Evolutionary conservation across 257 asterid genomes (phyloP).

Genomic region (Cordia subcordata): DNA sequence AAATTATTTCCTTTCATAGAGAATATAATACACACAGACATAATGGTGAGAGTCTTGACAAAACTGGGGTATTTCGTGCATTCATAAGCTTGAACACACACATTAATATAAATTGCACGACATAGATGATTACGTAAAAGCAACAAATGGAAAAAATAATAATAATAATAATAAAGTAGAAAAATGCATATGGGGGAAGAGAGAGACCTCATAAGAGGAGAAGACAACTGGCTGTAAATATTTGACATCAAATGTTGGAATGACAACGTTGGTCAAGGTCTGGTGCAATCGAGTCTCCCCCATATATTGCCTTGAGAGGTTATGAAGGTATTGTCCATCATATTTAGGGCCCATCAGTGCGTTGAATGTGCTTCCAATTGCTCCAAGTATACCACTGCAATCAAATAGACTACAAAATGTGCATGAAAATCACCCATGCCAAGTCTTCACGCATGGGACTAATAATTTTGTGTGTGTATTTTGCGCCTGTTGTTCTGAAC

Average conservation of each 20-base stretch:
- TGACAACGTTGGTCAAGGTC: slow-evolving; percentile 42
- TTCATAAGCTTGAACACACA: no score
- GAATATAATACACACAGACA: no score
- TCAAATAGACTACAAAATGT: not conserved
- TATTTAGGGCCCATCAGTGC: slow-evolving; percentile 37
- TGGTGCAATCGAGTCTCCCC: slow-evolving; percentile 39
- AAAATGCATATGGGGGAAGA: not conserved
- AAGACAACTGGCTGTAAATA: slow-evolving; percentile 44
- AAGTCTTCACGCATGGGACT: not conserved
- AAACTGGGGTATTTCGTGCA: no score
- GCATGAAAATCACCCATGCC: slow-evolving; percentile 9
- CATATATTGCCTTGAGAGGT: slow-evolving; percentile 24
- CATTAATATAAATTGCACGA: not conserved
- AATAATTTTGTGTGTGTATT: no score
- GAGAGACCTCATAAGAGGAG: slow-evolving; percentile 40
- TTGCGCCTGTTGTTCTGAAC: no score
- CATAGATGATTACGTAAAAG: no score
- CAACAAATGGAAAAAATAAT: not conserved
- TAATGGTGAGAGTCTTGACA: no score
- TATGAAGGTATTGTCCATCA: slow-evolving; percentile 39
- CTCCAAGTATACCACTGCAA: slow-evolving; percentile 28
- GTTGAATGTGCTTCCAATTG: slow-evolving; percentile 10
- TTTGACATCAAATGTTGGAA: slow-evolving; percentile 38
- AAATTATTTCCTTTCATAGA: no score
- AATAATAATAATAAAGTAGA: no score